Evolutionary conservation across 2,329 filamentous ascomycete genomes (phyloP), one percentile per base, ranked within the genome.

Genomic region (Trichoderma sp.): DNA sequence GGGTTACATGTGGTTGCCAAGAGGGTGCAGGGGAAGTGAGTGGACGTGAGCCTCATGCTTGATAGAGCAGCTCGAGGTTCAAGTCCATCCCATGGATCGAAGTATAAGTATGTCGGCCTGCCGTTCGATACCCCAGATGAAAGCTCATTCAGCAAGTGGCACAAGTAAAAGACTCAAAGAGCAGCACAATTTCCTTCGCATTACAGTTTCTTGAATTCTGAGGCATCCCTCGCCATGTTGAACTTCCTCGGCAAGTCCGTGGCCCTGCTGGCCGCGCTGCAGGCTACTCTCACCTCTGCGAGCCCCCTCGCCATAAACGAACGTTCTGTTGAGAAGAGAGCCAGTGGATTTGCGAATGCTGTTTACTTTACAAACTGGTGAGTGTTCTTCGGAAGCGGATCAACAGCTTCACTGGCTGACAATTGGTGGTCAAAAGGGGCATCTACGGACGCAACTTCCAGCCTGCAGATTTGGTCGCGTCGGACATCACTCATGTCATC

Each of bases 371-470:
- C 77, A 52, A 85, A 84, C 75, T 83, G 82, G 81, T 82, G 68
- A 65, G 74, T 66, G 15, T 6, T 44, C n/a, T 39, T 7, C 12
- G 21, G 4, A 19, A 19, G 14, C 14, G 12, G 3, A 12, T 15
- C n/a, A 7, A 52, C 44, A 52, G 9, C 2, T 34, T 34, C 48
- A 34, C 5, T 28, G 10, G 14, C 58, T 61, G n/a, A 61, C 58
- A 10, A 30, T 30, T 12, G 17, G 39, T n/a, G n/a, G 54, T 48
- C 7, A 19, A 1, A 21, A 84, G 83, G 90, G 89, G 85, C 48
- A 91, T 93, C 64, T 95, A 96, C 73, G 90, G 79, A 26, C 85
- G 92, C 59, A 86, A 90, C 69, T 92, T 90, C 74, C 84, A 90
- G 64, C 89, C 91, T 0, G 83, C 89, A 59, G 82, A 92, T 69